phyloP scores from a whole-genome alignment of 2,329 filamentous ascomycete species.

The Byssothecium circinans region DNA sequence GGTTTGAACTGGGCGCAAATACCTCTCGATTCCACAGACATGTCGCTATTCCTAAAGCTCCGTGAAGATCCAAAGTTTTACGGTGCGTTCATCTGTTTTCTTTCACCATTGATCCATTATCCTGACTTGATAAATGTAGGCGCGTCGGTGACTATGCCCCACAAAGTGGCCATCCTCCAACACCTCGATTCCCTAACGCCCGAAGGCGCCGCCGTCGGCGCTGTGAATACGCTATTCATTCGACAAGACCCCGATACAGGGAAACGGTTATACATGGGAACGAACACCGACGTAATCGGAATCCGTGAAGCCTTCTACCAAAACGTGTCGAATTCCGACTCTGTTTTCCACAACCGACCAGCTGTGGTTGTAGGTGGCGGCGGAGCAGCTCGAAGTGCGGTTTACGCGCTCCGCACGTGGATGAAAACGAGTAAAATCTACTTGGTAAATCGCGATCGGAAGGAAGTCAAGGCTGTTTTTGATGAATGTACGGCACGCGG shows the following conservation, averaged over 20 bases:
- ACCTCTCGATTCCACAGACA: conserved; percentile 51
- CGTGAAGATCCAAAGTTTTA: conserved; percentile 63
- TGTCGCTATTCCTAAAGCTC: conserved; percentile 50
- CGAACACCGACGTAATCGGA: conserved; percentile 80
- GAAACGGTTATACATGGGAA: conserved; percentile 63
- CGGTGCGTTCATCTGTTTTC: conserved; percentile 47
- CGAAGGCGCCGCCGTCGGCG: conserved; percentile 72
- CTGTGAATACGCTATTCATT: conserved; percentile 78
- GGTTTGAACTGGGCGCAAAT: conserved; percentile 57
- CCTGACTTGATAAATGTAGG: conserved; percentile 46
- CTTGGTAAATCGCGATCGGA: conserved; percentile 71
- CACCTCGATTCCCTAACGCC: conserved; percentile 73
- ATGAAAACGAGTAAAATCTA: conserved; percentile 71
- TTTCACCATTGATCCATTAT: background rate
- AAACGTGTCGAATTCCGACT: conserved; percentile 48
- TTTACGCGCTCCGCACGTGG: conserved; percentile 73
- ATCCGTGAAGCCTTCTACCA: conserved; percentile 70
- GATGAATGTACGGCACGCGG: conserved; percentile 62
- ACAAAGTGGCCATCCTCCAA: conserved; percentile 75
- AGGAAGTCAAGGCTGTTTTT: conserved; percentile 69
- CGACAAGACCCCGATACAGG: conserved; percentile 51
- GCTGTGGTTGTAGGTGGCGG: conserved; percentile 77
- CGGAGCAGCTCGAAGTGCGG: conserved; percentile 74
- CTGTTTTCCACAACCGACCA: conserved; percentile 60
- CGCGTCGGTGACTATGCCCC: conserved; percentile 78